These are phyloP conservation scores for Yamadazyma aaseri DNA, from an alignment of 1,139 yeast species.

Conservation along the genomic window DNA sequence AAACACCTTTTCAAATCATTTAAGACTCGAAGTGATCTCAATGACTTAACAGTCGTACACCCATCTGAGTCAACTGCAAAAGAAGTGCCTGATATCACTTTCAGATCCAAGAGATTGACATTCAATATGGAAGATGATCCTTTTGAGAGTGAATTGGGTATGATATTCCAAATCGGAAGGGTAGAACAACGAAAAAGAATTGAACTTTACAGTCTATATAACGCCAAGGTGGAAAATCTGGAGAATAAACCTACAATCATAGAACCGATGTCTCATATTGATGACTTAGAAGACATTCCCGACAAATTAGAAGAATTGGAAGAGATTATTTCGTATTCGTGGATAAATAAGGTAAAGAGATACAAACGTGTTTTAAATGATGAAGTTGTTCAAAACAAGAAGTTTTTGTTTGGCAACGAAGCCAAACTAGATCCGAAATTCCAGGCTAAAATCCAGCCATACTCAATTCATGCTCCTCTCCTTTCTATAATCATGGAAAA, in stretches of 20 bases:
- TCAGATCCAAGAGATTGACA: slow-evolving; percentile 48
- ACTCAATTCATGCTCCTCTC: slow-evolving; percentile 62
- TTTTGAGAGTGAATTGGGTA: slow-evolving; percentile 73
- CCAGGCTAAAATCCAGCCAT: slow-evolving; percentile 58
- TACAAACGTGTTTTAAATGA: slow-evolving; percentile 41
- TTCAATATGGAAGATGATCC: slow-evolving; percentile 77
- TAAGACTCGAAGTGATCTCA: slow-evolving; percentile 18
- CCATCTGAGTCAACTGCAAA: slow-evolving; percentile 44
- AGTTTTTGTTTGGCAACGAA: slow-evolving; percentile 46
- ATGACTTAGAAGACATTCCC: slow-evolving; percentile 6
- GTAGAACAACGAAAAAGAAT: slow-evolving; percentile 67
- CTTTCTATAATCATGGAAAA: slow-evolving; percentile 56
- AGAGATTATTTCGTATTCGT: slow-evolving; percentile 28
- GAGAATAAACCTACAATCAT: neutral
- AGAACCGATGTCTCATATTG: neutral
- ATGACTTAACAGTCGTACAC: slow-evolving; percentile 21
- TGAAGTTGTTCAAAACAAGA: slow-evolving; percentile 53
- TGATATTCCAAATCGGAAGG: slow-evolving; percentile 75
- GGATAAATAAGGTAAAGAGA: slow-evolving; percentile 52
- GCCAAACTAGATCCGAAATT: slow-evolving; percentile 42
- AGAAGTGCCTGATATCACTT: slow-evolving; percentile 50
- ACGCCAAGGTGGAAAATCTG: slow-evolving; percentile 18
- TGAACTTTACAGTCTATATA: slow-evolving; percentile 58
- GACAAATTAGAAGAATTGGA: slow-evolving; percentile 17
- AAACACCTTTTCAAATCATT: slow-evolving; percentile 54